Percentiles rank a stretch among this genome's conserved stretches.
These are phyloP conservation scores for Pseudoturritis turrita DNA, from an alignment of 345 rosid genomes.

Conservation along the genomic window DNA sequence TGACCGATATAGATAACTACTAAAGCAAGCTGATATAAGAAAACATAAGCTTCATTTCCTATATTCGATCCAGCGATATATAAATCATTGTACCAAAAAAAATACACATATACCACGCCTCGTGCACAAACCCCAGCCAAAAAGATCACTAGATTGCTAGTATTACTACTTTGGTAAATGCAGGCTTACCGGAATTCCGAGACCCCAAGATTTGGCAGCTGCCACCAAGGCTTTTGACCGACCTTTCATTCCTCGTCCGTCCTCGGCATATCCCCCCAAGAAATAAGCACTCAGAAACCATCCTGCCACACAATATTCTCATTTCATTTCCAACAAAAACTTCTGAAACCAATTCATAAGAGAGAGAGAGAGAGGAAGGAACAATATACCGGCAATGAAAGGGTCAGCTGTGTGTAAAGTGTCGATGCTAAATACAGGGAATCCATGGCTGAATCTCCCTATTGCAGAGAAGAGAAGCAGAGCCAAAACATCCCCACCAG, in stretches of 20 bases:
- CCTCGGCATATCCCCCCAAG: conserved; percentile 81
- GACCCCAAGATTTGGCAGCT: conserved; percentile 79
- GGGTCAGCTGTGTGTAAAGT: conserved; percentile 95
- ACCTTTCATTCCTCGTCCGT: conserved; percentile 85
- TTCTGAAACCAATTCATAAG: not conserved
- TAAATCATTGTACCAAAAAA: not conserved
- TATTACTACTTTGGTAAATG: not conserved
- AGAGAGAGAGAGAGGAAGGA: not conserved
- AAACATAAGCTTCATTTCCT: not conserved
- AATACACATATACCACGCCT: not conserved
- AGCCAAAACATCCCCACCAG: conserved; percentile 91
- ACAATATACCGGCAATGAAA: conserved; percentile 69
- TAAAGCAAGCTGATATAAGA: not conserved
- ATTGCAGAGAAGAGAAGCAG: conserved; percentile 73
- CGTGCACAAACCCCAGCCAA: not conserved
- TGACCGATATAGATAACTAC: not conserved
- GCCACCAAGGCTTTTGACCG: conserved; percentile 59
- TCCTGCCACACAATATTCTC: conserved; percentile 37
- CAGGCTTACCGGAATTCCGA: conserved; percentile 72
- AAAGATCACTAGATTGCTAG: not conserved
- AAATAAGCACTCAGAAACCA: conserved; percentile 95
- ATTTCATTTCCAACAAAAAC: conserved; percentile 2
- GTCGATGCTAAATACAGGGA: conserved; percentile 53
- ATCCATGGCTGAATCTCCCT: conserved; percentile 90
- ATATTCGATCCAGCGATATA: not conserved